Conservation (phyloP, 768 basidiomycete genomes). For the Dacryopinax primogenitus region DNA sequence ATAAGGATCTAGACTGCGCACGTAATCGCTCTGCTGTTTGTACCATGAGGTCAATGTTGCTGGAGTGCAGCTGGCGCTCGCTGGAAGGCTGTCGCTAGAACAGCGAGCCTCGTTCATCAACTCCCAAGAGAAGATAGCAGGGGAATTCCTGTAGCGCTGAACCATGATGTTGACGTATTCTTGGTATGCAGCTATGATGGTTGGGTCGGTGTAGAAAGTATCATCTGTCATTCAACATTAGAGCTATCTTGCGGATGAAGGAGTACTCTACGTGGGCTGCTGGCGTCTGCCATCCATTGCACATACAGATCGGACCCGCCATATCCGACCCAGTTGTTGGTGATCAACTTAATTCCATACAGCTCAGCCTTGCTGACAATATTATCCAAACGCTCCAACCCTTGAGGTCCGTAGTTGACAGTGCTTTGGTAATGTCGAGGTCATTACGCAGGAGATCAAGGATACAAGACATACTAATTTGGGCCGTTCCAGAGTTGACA, state of each 20-base stretch:
- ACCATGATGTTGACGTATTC: constrained; percentile 13
- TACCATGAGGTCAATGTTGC: constrained; percentile 41
- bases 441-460: background rate
- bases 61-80: constrained; percentile 38
- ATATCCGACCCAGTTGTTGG: constrained; percentile 37
- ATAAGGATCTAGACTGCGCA: constrained; percentile 41
- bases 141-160: background rate
- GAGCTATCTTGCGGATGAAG: background rate
- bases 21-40: constrained; percentile 38
- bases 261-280: background rate
- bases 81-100: constrained; percentile 26
- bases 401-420: constrained; percentile 10
- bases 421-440: too few species aligned
- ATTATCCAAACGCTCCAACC: constrained; percentile 12
- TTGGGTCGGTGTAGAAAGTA: constrained; percentile 24
- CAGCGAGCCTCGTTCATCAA: constrained; percentile 15
- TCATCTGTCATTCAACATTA: constrained; percentile 2
- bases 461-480: background rate
- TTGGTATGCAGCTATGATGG: constrained; percentile 25
- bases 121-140: constrained; percentile 16
- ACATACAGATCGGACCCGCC: constrained; percentile 30
- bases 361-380: constrained; percentile 6
- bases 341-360: constrained; percentile 23
- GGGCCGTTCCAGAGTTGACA: constrained; percentile 13
- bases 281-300: constrained; percentile 22